A percentile compares a stretch with the other conserved stretches of the same genome.
phyloP scores from a whole-genome alignment of 2,329 filamentous ascomycete genomes.

The Coniochaeta prunicola region DNA sequence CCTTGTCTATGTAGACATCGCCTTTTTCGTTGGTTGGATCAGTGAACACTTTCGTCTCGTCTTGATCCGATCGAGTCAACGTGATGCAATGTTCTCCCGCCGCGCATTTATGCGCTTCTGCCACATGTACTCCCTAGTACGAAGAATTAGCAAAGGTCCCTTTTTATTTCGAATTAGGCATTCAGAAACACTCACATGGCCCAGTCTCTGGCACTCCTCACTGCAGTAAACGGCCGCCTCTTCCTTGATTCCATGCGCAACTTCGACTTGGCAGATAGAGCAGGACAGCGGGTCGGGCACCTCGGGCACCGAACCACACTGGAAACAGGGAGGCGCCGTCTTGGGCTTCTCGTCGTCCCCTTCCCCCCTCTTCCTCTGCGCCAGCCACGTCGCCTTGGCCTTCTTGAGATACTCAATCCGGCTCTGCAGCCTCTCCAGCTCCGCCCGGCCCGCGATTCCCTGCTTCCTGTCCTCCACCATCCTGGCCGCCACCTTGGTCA shows the following conservation, averaged over 20 bases:
- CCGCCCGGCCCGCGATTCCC: neutral
- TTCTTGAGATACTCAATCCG: neutral
- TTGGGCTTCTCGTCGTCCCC: neutral
- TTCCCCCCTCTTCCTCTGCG: neutral
- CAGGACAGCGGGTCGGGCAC: neutral
- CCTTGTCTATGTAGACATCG: neutral
- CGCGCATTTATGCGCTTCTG: neutral
- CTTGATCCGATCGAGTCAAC: neutral
- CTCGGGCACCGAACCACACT: neutral
- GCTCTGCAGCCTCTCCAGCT: neutral
- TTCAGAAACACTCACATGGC: neutral
- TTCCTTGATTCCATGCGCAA: neutral
- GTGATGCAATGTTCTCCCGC: neutral
- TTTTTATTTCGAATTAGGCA: no score
- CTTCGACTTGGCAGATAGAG: neutral
- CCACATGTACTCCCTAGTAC: neutral
- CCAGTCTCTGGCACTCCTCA: neutral
- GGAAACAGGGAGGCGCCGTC: neutral
- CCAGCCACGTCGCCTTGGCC: neutral
- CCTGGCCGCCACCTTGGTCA: slow-evolving; percentile 18
- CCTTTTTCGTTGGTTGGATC: neutral
- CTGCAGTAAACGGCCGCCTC: neutral
- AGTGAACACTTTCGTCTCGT: neutral
- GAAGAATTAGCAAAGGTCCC: neutral
- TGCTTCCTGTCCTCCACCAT: neutral